Conservation (phyloP, 495 filamentous ascomycete genomes). For the Aspergillus asperescens region DNA sequence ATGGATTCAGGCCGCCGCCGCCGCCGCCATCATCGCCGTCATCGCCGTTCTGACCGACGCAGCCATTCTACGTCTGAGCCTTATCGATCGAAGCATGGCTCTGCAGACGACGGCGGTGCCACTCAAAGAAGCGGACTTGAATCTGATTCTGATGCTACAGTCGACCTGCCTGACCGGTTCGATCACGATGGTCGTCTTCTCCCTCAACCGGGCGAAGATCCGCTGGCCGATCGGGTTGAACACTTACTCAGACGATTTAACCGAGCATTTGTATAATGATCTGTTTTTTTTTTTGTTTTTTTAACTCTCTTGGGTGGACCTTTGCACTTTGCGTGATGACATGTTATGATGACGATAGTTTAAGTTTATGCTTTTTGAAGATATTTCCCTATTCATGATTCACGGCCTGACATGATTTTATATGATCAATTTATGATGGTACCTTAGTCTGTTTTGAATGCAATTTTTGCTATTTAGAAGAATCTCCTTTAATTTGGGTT, state of each 20-base stretch:
- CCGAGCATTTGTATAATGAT: conserved; percentile 23
- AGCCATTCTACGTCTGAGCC: conserved; percentile 29
- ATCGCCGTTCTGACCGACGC: conserved; percentile 19
- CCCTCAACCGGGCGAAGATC: conserved; percentile 30
- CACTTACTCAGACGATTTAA: conserved; percentile 33
- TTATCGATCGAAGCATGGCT: conserved; percentile 11
- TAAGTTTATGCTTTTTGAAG: background rate
- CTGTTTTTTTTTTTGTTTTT: conserved; percentile 3
- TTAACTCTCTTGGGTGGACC: background rate
- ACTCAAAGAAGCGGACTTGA: conserved; percentile 18
- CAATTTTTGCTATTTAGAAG: too few relatives aligned
- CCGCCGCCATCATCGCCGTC: conserved; percentile 14
- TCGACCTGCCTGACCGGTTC: conserved; percentile 61
- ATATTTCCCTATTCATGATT: background rate
- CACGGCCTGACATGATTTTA: background rate
- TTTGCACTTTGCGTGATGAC: background rate
- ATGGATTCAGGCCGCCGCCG: conserved; percentile 18
- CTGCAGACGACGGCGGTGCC: background rate
- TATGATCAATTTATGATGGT: background rate
- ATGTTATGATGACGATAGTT: background rate
- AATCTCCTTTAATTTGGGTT: too few relatives aligned
- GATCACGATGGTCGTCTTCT: conserved; percentile 54
- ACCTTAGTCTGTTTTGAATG: background rate
- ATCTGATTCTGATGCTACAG: conserved; percentile 42
- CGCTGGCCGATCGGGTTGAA: conserved; percentile 34